phyloP scores from a whole-genome alignment of 129 eudicot genomes.

The Mikania micrantha region DNA sequence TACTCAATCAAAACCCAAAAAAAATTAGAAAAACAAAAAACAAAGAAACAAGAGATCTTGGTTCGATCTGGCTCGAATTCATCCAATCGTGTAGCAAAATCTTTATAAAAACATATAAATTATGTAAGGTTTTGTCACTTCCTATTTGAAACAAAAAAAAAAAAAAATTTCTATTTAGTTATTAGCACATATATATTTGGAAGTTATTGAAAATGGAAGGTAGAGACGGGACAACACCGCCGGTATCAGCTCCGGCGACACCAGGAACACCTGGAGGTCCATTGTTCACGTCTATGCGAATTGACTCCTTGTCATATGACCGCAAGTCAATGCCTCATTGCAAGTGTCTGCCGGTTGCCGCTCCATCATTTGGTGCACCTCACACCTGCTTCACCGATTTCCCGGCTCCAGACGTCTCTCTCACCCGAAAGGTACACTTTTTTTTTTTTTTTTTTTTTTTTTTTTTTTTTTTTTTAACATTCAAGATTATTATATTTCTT shows the following conservation, averaged over 20 bases:
- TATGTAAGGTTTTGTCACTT: constrained; percentile 18
- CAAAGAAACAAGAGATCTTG: neutral
- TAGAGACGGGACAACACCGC: constrained; percentile 24
- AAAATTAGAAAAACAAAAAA: too few relatives aligned
- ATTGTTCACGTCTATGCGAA: constrained; percentile 37
- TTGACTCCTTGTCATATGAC: constrained; percentile 61
- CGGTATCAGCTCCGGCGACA: constrained; percentile 57
- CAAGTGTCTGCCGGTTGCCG: constrained; percentile 57
- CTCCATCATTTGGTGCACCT: constrained; percentile 44
- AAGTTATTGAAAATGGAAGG: constrained; percentile 24
- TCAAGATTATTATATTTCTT: neutral
- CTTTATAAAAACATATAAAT: constrained; percentile 21
- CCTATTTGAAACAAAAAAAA: neutral
- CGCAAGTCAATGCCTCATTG: constrained; percentile 72
- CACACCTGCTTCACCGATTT: constrained; percentile 62
- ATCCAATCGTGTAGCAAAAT: constrained; percentile 14
- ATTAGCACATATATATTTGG: neutral
- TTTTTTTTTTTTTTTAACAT: neutral
- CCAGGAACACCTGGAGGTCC: constrained; percentile 78
- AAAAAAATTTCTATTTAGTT: neutral
- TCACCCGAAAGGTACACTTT: constrained; percentile 62
- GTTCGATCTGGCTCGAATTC: constrained; percentile 3
- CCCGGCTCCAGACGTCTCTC: constrained; percentile 72
- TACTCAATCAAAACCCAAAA: neutral
- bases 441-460: too few relatives aligned